These are phyloP conservation scores for Malassezia restricta DNA, from an alignment of 1,284 basidiomycete species.

Conservation along the genomic window DNA sequence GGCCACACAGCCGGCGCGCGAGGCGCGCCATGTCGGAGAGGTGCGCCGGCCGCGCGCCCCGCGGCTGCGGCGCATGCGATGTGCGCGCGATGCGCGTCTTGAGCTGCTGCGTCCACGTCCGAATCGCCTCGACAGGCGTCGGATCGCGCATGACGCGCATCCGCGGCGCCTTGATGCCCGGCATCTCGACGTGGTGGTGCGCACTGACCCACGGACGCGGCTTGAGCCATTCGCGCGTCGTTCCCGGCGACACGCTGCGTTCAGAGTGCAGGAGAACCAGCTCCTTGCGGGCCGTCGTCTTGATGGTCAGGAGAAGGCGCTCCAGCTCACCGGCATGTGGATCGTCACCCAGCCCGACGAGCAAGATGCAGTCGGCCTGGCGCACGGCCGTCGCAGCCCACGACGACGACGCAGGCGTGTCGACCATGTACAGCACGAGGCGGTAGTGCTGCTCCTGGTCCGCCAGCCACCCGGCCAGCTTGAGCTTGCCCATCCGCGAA, in stretches of 20 bases:
- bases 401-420: conserved; percentile 40
- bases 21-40: conserved; percentile 84
- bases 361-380: conserved; percentile 85
- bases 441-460: conserved; percentile 42
- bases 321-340: conserved; percentile 80
- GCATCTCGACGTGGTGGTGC: conserved; percentile 77
- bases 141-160: conserved; percentile 53
- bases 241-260: conserved; percentile 74
- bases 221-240: conserved; percentile 91
- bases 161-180: conserved; percentile 48
- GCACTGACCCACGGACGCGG: conserved; percentile 89
- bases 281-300: conserved; percentile 94
- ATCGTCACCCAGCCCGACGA: conserved; percentile 74
- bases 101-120: conserved; percentile 70
- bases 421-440: conserved; percentile 42
- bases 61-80: conserved; percentile 47
- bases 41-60: conserved; percentile 53
- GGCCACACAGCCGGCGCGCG: conserved; percentile 79
- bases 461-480: conserved; percentile 43
- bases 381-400: conserved; percentile 44
- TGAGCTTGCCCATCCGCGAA: conserved; percentile 45
- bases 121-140: conserved; percentile 68
- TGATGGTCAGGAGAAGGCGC: conserved; percentile 69
- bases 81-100: conserved; percentile 69
- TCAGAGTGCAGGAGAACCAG: conserved; percentile 86